Evolutionary conservation across 257 asterid genomes (phyloP).

Genomic region (Knoxia roxburghii): DNA sequence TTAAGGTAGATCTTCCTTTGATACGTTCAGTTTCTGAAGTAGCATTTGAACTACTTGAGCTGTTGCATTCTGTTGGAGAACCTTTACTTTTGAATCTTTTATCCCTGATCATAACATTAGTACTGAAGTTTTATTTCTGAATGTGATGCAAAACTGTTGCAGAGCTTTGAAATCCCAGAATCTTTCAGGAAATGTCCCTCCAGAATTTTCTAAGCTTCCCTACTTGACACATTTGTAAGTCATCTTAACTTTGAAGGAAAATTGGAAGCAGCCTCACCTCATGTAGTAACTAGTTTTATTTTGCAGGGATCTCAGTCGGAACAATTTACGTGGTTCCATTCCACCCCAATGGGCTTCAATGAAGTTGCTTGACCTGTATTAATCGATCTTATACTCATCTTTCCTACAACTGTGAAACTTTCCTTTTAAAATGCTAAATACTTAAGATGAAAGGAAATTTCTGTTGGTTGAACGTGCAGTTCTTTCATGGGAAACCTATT

Average conservation of each 20-base stretch:
- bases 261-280: neutral
- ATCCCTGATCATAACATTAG: neutral
- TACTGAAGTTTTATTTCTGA: neutral
- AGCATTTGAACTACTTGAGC: too few species aligned
- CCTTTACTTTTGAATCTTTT: neutral
- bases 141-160: conserved; percentile 18
- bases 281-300: neutral
- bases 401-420: conserved; percentile 1
- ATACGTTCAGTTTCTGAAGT: too few species aligned
- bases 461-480: conserved; percentile 44
- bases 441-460: neutral
- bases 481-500: conserved; percentile 89
- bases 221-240: conserved; percentile 72
- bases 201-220: conserved; percentile 63
- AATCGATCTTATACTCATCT: conserved; percentile 7
- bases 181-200: conserved; percentile 61
- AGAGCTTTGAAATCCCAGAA: conserved; percentile 91
- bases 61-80: too few species aligned
- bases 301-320: conserved; percentile 92
- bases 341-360: conserved; percentile 71
- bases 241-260: neutral
- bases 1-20: too few species aligned
- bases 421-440: neutral
- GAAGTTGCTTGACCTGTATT: conserved; percentile 65
- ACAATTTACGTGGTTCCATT: conserved; percentile 59